Evolutionary conservation across 768 basidiomycete species (phyloP), one percentile per base, ranked within the genome.

Genomic region (Rhodocollybia butyracea): DNA sequence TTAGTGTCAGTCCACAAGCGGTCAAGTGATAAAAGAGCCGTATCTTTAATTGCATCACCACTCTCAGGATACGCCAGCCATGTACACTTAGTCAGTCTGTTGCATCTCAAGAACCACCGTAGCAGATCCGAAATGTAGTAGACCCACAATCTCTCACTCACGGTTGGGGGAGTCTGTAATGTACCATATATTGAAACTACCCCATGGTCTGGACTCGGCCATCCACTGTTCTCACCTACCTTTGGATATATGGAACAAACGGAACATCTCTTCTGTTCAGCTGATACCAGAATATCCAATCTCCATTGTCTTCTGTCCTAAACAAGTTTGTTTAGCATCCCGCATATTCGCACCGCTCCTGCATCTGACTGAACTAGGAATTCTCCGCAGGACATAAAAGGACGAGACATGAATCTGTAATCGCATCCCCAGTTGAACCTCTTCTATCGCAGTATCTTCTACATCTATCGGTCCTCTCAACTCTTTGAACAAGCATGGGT

Each of bases 401-500:
- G 30, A 13, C 12, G 22, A 34, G 2, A 32, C 8, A 34, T n/a
- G n/a, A n/a, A n/a, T n/a, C n/a, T n/a, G n/a, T n/a, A n/a, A n/a
- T n/a, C n/a, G n/a, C n/a, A n/a, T n/a, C n/a, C n/a, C n/a, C n/a
- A n/a, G n/a, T 21, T 36, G 5, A 38, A 15, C 15, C 48, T 50
- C 30, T 38, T 26, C 46, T 48, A n/a, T 10, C 21, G 15, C 21
- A 3, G 29, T 11, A 15, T 21, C 8, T 15, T 40, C n/a, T 40
- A n/a, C 13, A 40, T 7, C 46, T 30, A 10, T 5, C 7, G 21
- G 10, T 32, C 19, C 3, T 4, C n/a, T 48, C 19, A 31, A n/a
- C 21, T 48, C 47, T 17, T 48, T n/a, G n/a, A 34, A 48, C 31
- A 4, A 46, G 13, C 22, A 50, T 50, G 48, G 48, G 48, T 50